phyloP scores from a whole-genome alignment of 495 filamentous ascomycete genomes.

The Annulohypoxylon nitens region DNA sequence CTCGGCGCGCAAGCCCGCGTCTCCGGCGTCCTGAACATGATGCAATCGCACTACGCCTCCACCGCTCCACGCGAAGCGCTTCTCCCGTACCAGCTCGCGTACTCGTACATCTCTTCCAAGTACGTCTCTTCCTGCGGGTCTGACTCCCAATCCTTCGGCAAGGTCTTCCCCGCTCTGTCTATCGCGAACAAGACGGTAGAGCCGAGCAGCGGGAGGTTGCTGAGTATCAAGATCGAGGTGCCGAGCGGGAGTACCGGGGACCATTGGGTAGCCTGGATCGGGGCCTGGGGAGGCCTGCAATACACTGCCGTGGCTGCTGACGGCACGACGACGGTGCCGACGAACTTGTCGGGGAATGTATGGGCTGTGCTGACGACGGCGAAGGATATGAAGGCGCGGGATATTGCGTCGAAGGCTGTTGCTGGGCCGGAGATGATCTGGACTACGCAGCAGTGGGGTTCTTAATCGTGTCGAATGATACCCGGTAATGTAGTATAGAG shows the following conservation, averaged over 20 bases:
- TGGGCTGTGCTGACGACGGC: constrained; percentile 53
- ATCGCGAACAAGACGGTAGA: constrained; percentile 27
- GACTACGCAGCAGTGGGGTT: constrained; percentile 49
- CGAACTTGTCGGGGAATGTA: constrained; percentile 53
- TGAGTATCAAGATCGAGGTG: constrained; percentile 42
- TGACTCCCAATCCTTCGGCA: constrained; percentile 30
- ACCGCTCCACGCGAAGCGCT: constrained; percentile 53
- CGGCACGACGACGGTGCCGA: constrained; percentile 46
- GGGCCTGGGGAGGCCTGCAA: constrained; percentile 54
- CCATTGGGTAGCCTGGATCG: constrained; percentile 56
- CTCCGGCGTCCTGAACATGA: constrained; percentile 59
- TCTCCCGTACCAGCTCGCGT: constrained; percentile 52
- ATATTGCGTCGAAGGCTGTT: constrained; percentile 46
- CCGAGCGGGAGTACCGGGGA: constrained; percentile 24
- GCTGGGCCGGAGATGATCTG: constrained; percentile 58
- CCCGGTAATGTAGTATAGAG: neutral
- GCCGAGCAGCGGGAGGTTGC: constrained; percentile 28
- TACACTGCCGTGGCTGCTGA: constrained; percentile 47
- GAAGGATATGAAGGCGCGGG: constrained; percentile 36
- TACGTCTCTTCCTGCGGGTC: constrained; percentile 47
- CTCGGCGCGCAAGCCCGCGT: constrained; percentile 56
- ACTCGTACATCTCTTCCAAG: constrained; percentile 49
- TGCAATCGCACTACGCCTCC: constrained; percentile 55
- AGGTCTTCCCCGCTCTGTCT: constrained; percentile 41
- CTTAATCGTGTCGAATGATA: neutral